Conservation (phyloP, 2,329 filamentous ascomycete species). For the Cladosporium sphaerospermum region DNA sequence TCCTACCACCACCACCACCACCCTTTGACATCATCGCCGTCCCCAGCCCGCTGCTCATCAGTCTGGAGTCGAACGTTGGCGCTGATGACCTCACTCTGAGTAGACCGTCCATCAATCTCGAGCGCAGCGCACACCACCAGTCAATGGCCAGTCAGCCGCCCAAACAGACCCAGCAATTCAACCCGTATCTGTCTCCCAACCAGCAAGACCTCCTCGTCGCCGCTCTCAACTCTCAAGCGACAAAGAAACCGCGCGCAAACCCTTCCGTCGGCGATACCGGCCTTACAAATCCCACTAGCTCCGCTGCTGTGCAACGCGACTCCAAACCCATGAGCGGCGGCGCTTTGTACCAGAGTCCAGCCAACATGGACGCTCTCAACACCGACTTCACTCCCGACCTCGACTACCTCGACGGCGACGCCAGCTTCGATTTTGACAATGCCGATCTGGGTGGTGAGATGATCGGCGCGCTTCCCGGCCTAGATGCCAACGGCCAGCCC, state of each 20-base stretch:
- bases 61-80: not conserved
- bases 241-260: slow-evolving; percentile 7
- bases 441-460: slow-evolving; percentile 52
- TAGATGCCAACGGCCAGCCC: slow-evolving; percentile 37
- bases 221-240: slow-evolving; percentile 39
- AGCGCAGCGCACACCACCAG: not conserved
- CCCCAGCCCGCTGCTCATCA: not conserved
- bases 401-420: slow-evolving; percentile 73
- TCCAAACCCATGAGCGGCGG: slow-evolving; percentile 19
- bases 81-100: slow-evolving; percentile 11
- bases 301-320: slow-evolving; percentile 10
- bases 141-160: slow-evolving; percentile 10
- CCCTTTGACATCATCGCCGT: not conserved
- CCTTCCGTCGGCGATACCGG: slow-evolving; percentile 7
- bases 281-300: slow-evolving; percentile 9
- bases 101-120: not conserved
- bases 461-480: slow-evolving; percentile 66
- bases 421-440: slow-evolving; percentile 62
- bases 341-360: slow-evolving; percentile 8
- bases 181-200: slow-evolving; percentile 39
- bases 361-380: slow-evolving; percentile 21
- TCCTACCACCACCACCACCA: too few relatives aligned
- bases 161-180: slow-evolving; percentile 22
- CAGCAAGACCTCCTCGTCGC: slow-evolving; percentile 45
- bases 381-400: slow-evolving; percentile 61